These are phyloP conservation scores for Nothophaeocryptopus gaeumannii DNA, from an alignment of 2,329 filamentous ascomycete genomes.

Conservation along the genomic window DNA sequence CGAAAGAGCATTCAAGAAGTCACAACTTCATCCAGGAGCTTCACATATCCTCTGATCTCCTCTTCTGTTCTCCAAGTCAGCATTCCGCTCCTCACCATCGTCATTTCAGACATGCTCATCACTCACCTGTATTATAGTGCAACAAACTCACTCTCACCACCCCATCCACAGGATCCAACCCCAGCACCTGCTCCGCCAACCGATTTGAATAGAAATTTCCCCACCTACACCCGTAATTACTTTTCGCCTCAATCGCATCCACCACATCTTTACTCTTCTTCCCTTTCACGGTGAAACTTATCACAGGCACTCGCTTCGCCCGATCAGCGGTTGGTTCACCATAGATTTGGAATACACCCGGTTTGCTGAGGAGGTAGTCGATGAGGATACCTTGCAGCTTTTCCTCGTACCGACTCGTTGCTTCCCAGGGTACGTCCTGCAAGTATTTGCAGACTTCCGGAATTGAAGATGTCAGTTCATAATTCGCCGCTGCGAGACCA, in stretches of 20 bases:
- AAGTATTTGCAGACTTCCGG: conserved; percentile 60
- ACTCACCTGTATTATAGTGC: conserved; percentile 54
- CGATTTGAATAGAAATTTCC: conserved; percentile 68
- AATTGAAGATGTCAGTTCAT: conserved; percentile 65
- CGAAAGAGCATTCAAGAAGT: no score
- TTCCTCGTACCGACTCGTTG: conserved; percentile 59
- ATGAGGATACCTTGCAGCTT: conserved; percentile 59
- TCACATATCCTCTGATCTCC: conserved; percentile 55
- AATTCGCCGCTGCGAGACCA: conserved; percentile 65
- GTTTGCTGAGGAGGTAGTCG: conserved; percentile 54
- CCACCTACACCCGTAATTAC: conserved; percentile 62
- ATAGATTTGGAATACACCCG: conserved; percentile 54
- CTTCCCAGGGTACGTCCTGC: conserved; percentile 45
- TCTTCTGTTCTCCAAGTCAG: conserved; percentile 62
- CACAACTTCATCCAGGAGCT: conserved; percentile 50
- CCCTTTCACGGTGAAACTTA: conserved; percentile 64
- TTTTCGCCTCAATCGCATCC: conserved; percentile 58
- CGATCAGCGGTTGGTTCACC: conserved; percentile 54
- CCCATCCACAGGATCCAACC: conserved; percentile 56
- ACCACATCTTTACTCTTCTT: conserved; percentile 58
- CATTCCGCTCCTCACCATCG: conserved; percentile 34
- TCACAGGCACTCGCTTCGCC: conserved; percentile 57
- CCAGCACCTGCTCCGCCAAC: conserved; percentile 58
- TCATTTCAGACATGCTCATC: no score
- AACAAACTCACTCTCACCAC: conserved; percentile 69